Evolutionary conservation across 345 rosid genomes (phyloP).

Genomic region (Firmiana major): DNA sequence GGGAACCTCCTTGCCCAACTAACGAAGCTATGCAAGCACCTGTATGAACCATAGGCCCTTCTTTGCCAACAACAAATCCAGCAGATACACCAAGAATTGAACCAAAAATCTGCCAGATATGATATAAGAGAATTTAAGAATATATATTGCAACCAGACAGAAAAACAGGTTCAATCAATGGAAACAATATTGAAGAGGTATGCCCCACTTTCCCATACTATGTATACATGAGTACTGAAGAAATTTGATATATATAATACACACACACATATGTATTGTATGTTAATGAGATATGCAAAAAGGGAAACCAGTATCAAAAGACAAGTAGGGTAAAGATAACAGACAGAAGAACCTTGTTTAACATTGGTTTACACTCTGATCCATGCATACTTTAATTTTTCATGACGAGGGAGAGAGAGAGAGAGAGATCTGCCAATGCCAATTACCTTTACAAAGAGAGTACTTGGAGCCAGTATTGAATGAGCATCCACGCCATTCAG

Average conservation of each 20-base stretch:
- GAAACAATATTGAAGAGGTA: neutral
- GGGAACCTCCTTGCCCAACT: conserved; percentile 50
- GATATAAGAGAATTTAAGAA: neutral
- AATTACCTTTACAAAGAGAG: conserved; percentile 47
- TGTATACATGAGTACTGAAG: neutral
- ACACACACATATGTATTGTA: neutral
- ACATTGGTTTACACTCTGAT: neutral
- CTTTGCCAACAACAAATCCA: conserved; percentile 47
- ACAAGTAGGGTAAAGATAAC: neutral
- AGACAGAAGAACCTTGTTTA: neutral
- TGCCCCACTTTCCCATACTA: neutral
- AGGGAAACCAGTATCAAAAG: neutral
- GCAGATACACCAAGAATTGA: conserved; percentile 44
- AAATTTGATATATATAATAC: neutral
- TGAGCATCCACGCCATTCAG: conserved; percentile 48
- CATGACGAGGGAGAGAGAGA: too few species aligned
- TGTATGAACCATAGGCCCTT: conserved; percentile 52
- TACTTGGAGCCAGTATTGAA: conserved; percentile 39
- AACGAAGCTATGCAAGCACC: conserved; percentile 51
- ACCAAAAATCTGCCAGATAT: conserved; percentile 35
- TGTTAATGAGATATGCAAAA: neutral
- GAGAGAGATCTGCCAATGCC: neutral
- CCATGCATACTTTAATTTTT: too few species aligned
- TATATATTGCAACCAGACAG: neutral
- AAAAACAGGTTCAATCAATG: neutral